Evolutionary conservation across 345 rosid species (phyloP), one percentile per base, ranked within the genome.

Genomic region (Linum lewisii): DNA sequence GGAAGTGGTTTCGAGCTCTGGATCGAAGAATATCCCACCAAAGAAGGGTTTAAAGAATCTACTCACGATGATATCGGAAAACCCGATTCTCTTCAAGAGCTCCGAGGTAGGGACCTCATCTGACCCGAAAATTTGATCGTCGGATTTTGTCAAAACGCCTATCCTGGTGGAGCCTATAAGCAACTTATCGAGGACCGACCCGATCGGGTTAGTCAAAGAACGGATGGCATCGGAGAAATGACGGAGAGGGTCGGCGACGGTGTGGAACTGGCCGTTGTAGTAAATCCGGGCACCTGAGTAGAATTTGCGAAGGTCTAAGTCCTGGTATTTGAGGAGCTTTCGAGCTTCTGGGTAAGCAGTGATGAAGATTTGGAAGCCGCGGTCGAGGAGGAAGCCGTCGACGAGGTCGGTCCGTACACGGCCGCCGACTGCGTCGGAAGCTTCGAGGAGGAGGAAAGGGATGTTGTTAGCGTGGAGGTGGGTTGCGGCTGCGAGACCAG

Each of bases 281-380:
- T 77, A 87, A 64, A 90, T 72, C 24, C 54, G 74, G 22, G 98
- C 90, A 18, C 98, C 98, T 2, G 98, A 84, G 69, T 86, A 91
- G 68, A 91, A 88, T 67, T 71, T 74, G 65, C 69, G 83, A 55
- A 92, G 72, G 52, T 79, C 67, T 1, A 92, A 62, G 10, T 83
- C 69, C 5, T 67, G 42, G 78, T 84, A 88, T 24, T 88, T 82
- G 0, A 92, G 86, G 22, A 92, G 86, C 72, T 72, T 81, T 22
- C 59, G 82, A 62, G 96, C 96, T 75, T 92, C 98, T 2, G 96
- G 96, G 51, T 92, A 86, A 8, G 87, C 92, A 0, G 96, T 92
- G 73, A 92, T 88, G 83, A 92, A 92, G 58, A 92, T 92, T 70
- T 92, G 98, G 83, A 92, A 92, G 51, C 98, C 98, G 51, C 96